These are phyloP conservation scores for Cercospora sp. DNA, from an alignment of 2,329 filamentous ascomycete species.

Conservation along the genomic window DNA sequence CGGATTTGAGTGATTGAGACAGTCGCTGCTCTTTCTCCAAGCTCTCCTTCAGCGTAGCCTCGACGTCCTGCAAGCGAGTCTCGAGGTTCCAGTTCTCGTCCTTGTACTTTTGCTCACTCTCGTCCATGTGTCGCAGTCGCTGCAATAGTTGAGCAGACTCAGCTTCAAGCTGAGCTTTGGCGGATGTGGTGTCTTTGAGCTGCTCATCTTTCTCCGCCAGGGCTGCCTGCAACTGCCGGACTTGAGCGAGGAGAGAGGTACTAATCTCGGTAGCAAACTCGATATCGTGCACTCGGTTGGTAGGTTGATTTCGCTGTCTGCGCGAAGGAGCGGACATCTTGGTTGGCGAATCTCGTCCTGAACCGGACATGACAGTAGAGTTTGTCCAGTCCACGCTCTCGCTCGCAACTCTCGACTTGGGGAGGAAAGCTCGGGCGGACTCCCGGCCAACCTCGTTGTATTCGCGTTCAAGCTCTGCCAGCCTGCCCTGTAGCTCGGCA, in stretches of 20 bases:
- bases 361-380: conserved; percentile 66
- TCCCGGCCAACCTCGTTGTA: conserved; percentile 93
- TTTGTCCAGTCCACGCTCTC: conserved; percentile 33
- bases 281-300: conserved; percentile 88
- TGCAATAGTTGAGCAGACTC: conserved; percentile 78
- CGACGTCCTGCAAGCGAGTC: conserved; percentile 82
- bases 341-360: conserved; percentile 80
- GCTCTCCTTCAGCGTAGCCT: conserved; percentile 70
- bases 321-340: conserved; percentile 79
- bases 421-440: conserved; percentile 83
- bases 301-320: conserved; percentile 85
- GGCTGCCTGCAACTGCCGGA: conserved; percentile 82
- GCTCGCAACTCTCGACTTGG: conserved; percentile 56
- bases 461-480: conserved; percentile 86
- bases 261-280: conserved; percentile 98
- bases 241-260: conserved; percentile 88
- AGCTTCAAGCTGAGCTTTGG: conserved; percentile 77
- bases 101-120: conserved; percentile 94
- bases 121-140: conserved; percentile 77
- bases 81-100: conserved; percentile 99
- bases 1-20: conserved; percentile 66
- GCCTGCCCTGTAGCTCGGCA: conserved; percentile 76
- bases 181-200: conserved; percentile 70
- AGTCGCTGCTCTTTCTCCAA: conserved; percentile 82
- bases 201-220: conserved; percentile 86